Evolutionary conservation across 2,329 filamentous ascomycete genomes (phyloP), one percentile per base, ranked within the genome.

Genomic region (Cyphellophora attinorum): DNA sequence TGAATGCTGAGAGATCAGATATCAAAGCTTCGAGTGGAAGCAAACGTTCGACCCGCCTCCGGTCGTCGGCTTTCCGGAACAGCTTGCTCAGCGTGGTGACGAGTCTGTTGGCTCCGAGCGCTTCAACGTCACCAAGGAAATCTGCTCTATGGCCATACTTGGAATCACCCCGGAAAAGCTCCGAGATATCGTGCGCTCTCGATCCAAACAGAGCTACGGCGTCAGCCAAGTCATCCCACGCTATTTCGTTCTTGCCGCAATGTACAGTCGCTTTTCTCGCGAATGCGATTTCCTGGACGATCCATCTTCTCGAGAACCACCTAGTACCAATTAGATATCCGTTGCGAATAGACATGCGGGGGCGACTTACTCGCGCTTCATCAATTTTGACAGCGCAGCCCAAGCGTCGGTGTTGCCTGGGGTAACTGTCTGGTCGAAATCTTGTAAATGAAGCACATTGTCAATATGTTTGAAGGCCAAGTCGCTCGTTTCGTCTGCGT

Each of bases 21-120:
- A 53, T 31, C 11, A 52, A 25, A 6, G 35, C 39, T 30, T 53
- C 51, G 2, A 52, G 31, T 6, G 48, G 40, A 21, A 51, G 36
- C 10, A 51, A n/a, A n/a, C n/a, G 33, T 8, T 40, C 36, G 17
- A 47, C 48, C 6, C 42, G 37, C 6, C 47, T 37, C 1, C 47
- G 41, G 12, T 49, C 35, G 5, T 46, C 35, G 5, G 39, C 30
- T 31, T 48, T 51, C 6, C 46, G 45, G 23, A 51, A 51, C 6
- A 51, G 37, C 28, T 48, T 43, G 44, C 38, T 13, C 45, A 27
- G n/a, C n/a, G n/a, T n/a, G n/a, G n/a, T n/a, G 3, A 50, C 48
- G 12, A 52, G 30, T 10, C 33, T 17, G 5, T 39, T 44, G 5
- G 50, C 50, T 5, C 48, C 48, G 3, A 40, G 29, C 4, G 25